phyloP scores from a whole-genome alignment of 768 basidiomycete genomes.

The Mycena kentingensis region DNA sequence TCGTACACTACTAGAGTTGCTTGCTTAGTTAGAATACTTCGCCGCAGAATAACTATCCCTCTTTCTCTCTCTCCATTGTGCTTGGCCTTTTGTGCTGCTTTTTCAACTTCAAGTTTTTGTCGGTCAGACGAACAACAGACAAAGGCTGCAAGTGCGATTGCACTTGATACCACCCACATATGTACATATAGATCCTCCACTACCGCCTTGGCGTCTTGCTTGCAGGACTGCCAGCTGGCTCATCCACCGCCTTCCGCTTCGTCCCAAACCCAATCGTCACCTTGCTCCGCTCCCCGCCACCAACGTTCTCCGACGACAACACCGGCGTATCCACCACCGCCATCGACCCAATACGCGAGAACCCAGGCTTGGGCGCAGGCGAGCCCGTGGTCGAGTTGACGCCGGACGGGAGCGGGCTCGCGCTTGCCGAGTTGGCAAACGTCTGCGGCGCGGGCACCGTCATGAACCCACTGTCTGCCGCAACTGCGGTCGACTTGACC shows the following conservation, averaged over 20 bases:
- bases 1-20: no score
- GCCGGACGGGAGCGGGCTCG: constrained; percentile 47
- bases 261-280: constrained; percentile 75
- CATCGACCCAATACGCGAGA: constrained; percentile 77
- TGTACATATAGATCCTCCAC: background rate
- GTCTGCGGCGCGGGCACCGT: constrained; percentile 63
- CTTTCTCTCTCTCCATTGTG: no score
- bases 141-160: no score
- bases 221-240: constrained; percentile 65
- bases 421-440: constrained; percentile 41
- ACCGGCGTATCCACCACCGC: constrained; percentile 53
- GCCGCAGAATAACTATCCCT: no score
- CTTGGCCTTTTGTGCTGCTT: no score
- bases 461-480: constrained; percentile 63
- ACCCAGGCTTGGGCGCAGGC: constrained; percentile 71
- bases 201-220: constrained; percentile 50
- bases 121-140: no score
- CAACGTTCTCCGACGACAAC: constrained; percentile 48
- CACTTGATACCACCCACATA: background rate
- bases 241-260: constrained; percentile 80
- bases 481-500: constrained; percentile 52
- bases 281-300: constrained; percentile 66
- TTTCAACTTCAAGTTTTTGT: no score
- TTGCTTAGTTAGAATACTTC: no score
- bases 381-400: constrained; percentile 53